Percentiles rank a stretch among this genome's conserved stretches.
These are phyloP conservation scores for Aegilops longissima DNA, from an alignment of 176 grass and related monocot species.

Conservation along the genomic window DNA sequence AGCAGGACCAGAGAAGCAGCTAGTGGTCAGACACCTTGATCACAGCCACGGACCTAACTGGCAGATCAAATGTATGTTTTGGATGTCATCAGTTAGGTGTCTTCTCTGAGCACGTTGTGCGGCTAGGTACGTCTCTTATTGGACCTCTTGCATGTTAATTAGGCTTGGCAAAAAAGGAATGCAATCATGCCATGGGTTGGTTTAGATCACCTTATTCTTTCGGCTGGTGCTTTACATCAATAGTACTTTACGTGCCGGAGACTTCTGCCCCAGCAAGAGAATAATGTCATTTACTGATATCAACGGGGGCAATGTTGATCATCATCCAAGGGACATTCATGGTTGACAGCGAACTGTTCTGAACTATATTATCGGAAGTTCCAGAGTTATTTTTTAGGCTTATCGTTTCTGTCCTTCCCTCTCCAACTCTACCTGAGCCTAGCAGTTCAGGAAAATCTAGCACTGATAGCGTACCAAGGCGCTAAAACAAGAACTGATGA, in stretches of 20 bases:
- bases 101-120: conserved; percentile 5
- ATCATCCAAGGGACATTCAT: no score
- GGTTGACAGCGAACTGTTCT: no score
- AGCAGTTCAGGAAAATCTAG: no score
- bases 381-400: no score
- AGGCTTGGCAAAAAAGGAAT: background rate
- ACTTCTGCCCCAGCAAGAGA: conserved; percentile 15
- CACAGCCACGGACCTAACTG: background rate
- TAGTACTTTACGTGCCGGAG: conserved; percentile 26
- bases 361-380: background rate
- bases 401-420: no score
- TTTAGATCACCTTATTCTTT: background rate
- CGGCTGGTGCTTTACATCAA: background rate
- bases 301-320: no score
- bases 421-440: no score
- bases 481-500: background rate
- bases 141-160: background rate
- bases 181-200: background rate
- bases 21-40: background rate
- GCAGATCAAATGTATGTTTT: conserved; percentile 17
- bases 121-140: background rate
- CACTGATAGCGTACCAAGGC: background rate
- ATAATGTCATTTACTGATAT: background rate
- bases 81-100: conserved; percentile 8
- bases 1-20: background rate